These are phyloP conservation scores for Metarhizium humberi DNA, from an alignment of 2,329 filamentous ascomycete species.

Conservation along the genomic window DNA sequence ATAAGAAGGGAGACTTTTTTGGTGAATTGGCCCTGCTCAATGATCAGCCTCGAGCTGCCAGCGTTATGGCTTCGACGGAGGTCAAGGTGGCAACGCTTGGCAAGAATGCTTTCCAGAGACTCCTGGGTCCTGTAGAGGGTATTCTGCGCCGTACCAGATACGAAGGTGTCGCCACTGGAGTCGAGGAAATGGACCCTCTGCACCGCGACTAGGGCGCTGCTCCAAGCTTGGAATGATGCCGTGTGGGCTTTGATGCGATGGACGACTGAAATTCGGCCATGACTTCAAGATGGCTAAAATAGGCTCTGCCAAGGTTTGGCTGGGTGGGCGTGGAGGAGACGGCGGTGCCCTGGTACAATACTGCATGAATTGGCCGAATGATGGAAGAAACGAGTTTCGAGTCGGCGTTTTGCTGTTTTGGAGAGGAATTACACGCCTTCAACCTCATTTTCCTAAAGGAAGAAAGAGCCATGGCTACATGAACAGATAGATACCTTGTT, in stretches of 20 bases:
- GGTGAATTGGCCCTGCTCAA: constrained; percentile 90
- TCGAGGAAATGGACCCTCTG: constrained; percentile 60
- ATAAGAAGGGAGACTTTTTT: constrained; percentile 92
- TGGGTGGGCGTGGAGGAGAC: neutral
- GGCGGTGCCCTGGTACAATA: neutral
- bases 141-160: constrained; percentile 80
- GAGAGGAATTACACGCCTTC: constrained; percentile 12
- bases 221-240: neutral
- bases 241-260: neutral
- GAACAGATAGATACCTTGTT: constrained; percentile 27
- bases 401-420: constrained; percentile 11
- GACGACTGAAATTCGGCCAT: neutral
- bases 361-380: neutral
- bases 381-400: constrained; percentile 1
- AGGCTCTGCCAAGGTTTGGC: neutral
- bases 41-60: constrained; percentile 86
- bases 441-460: constrained; percentile 20
- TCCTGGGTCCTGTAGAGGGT: constrained; percentile 86
- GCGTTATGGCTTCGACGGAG: constrained; percentile 72
- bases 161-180: constrained; percentile 48
- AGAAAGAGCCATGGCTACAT: constrained; percentile 23
- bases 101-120: constrained; percentile 88
- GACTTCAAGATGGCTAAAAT: neutral
- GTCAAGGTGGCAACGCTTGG: constrained; percentile 89
- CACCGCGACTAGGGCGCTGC: constrained; percentile 27